Percentiles rank a stretch among this genome's conserved stretches.
These are phyloP conservation scores for Eimeria necatrix DNA, from an alignment of 169 alveolate genomes.

Conservation along the genomic window DNA sequence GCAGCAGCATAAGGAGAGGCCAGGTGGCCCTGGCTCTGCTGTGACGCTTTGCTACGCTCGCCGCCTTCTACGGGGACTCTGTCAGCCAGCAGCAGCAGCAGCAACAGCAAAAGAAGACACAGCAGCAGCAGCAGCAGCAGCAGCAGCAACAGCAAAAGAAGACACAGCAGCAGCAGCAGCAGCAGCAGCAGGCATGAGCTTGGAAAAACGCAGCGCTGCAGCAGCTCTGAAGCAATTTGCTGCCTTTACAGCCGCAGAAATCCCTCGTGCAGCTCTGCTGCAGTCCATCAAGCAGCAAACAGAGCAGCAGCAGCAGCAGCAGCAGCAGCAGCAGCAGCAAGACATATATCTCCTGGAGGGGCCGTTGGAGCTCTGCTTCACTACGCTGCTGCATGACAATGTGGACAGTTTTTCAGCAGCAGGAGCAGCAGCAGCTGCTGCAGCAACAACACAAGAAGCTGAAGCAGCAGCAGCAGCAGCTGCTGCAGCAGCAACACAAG, in stretches of 20 bases:
- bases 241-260: constrained; percentile 44
- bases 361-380: constrained; percentile 39
- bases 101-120: neutral
- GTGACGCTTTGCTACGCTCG: constrained; percentile 56
- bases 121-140: neutral
- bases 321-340: neutral
- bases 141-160: neutral
- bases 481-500: too few species aligned
- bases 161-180: neutral
- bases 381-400: neutral
- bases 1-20: neutral
- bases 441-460: too few species aligned
- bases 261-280: constrained; percentile 6
- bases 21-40: neutral
- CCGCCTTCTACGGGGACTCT: constrained; percentile 25
- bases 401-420: neutral
- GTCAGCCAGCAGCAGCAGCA: neutral
- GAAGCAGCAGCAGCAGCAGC: too few species aligned
- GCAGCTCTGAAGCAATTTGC: neutral
- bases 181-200: constrained; percentile 26
- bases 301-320: constrained; percentile 17
- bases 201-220: neutral
- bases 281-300: constrained; percentile 8
- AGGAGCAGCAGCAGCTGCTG: too few species aligned
- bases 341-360: constrained; percentile 13